Evolutionary conservation across 306 rosid genomes (phyloP), one percentile per base, ranked within the genome.

Genomic region (Citrullus colocynthis): DNA sequence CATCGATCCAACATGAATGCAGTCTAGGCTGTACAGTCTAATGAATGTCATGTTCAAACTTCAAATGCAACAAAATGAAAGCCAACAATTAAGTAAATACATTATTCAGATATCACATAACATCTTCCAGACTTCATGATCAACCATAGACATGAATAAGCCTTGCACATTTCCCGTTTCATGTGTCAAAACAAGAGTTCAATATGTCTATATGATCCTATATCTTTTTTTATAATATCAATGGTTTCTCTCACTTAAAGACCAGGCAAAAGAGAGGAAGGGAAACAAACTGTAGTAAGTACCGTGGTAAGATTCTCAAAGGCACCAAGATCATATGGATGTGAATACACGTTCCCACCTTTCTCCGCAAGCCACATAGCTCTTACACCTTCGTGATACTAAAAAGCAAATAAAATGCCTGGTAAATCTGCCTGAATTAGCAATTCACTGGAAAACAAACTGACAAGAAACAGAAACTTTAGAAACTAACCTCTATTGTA

Each of bases 281-380:
- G 20, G 24, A 28, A 63, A 42, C 54, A 20, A 59, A 28, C 44
- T 36, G 24, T 28, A 64, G 75, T 64, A 63, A 87, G 84, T 90
- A 94, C 97, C 80, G 87, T 82, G 32, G 91, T 82, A 80, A 95
- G 85, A 87, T 95, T 95, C 87, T 95, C 92, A 45, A 86, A 92
- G 60, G 96, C 93, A 84, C 97, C 97, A 67, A 92, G 88, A 88
- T 92, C 97, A 67, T 95, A 92, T 16, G 97, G 99, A 91, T 95
- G 96, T 48, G 92, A 85, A 84, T 95, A 95, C 73, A 90, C 70
- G 82, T 82, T 78, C 76, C 99, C 99, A 78, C 93, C 97, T 87
- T 95, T 92, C 90, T 92, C 96, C 15, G 91, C 96, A 83, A 95
- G 97, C 97, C 96, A 90, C 88, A 95, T 86, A 62, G 97, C 97